Conservation (phyloP, 73 alveolate species). For the Paramecium tetraurelia region DNA sequence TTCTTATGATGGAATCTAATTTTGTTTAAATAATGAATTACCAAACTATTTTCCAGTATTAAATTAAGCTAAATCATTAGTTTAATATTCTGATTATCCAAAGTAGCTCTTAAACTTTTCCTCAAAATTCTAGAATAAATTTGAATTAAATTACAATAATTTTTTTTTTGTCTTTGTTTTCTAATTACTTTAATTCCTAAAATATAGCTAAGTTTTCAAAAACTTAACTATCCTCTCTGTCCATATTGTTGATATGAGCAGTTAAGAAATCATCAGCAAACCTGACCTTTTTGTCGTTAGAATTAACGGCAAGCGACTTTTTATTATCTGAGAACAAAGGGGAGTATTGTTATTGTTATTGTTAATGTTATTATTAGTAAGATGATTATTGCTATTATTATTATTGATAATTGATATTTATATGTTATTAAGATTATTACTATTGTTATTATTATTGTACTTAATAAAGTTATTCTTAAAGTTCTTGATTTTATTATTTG, state of each 20-base stretch:
- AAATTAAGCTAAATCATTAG: constrained; percentile 32
- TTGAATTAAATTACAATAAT: background rate
- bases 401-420: background rate
- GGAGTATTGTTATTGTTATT: background rate
- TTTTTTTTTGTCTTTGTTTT: constrained; percentile 50
- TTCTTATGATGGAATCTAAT: constrained; percentile 54
- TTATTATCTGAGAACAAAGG: background rate
- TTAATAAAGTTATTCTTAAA: background rate
- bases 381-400: background rate
- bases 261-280: constrained; percentile 52
- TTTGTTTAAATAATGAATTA: background rate
- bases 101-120: constrained; percentile 41
- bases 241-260: constrained; percentile 51
- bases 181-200: constrained; percentile 46
- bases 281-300: constrained; percentile 57
- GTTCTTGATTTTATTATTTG: constrained; percentile 56
- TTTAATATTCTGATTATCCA: constrained; percentile 21
- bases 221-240: constrained; percentile 54
- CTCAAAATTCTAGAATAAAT: constrained; percentile 25
- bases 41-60: constrained; percentile 14
- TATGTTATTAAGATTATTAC: background rate
- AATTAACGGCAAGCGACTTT: background rate
- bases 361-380: background rate
- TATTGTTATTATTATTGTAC: background rate
- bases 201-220: constrained; percentile 56